Base-by-base conservation (phyloP, 2,329 filamentous ascomycete genomes). In the Cyphellophora europaea region DNA sequence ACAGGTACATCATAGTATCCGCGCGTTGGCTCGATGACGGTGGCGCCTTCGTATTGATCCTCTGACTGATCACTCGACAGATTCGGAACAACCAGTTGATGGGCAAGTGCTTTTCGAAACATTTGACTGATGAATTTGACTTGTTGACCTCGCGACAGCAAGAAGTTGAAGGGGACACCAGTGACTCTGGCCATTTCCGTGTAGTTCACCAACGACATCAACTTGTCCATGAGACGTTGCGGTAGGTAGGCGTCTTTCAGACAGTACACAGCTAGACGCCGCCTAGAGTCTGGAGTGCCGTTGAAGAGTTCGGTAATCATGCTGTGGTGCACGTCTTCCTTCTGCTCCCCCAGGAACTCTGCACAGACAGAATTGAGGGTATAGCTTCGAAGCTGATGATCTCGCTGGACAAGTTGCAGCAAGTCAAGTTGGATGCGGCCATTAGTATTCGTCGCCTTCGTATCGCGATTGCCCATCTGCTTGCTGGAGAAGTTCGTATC, bases 161-260 rank as follows among this genome's bases (percentile, higher is more conserved):
- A 71, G 53, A 82, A 93, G 55, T 94, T 96, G 68, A 98, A 98
- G 0, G 91, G 91, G 4, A 98, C 89, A 50, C 91, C 91, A 16
- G 93, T 98, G 61, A 98, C 91, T 75, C 91, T 91, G 38, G 91
- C 89, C 91, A 98, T 98, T 63, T 98, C 91, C 0, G 91, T 96
- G 53, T 96, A 96, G 57, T 98, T 98, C 61, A 94, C 83, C n/a
- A 98, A 69, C 61, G 91, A 96, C 54, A 93, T 96, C 16, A 98
- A 69, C 59, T 98, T 98, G 55, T 98, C 91, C 79, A 98, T 88
- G 33, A 98, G 62, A 40, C 93, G 69, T 53, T 96, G 88, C 1
- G 91, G 91, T 3, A 98, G 69, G 52, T 94, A 98, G 0, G 91
- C 91, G 64, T 98, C 93, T 61, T 98, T 98, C 47, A 98, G 62